Evolutionary conservation across 2,329 filamentous ascomycete genomes (phyloP), one percentile per base, ranked within the genome.

Genomic region (Simplicillium aogashimaense): DNA sequence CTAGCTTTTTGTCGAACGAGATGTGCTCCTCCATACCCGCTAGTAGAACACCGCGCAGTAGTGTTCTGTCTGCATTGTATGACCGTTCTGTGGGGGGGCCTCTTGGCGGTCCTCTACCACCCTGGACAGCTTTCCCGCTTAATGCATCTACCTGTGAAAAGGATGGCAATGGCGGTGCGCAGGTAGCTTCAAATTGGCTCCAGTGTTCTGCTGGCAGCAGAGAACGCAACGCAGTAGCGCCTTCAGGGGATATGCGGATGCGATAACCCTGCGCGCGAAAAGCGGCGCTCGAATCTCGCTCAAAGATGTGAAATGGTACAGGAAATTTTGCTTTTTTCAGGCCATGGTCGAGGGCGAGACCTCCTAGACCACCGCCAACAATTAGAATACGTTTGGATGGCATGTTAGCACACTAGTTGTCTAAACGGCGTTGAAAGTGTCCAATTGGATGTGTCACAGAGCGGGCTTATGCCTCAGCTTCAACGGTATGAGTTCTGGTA

Each of bases 221-320:
- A 4, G 18, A 16, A 14, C 35, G n/a, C 11, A 43, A 36, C n/a
- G 40, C 20, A 25, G 20, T 9, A 25, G 20, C 20, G 9, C 20
- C 35, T 10, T 71, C 60, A 0, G 56, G 38, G 0, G 69, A 74
- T 5, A 77, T 62, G 14, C 73, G 68, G 7, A 77, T 57, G 2
- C 73, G 58, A 54, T 78, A 78, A 6, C 74, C 74, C 50, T 78
- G 74, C 0, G 66, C 70, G 18, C 74, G 72, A 46, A 70, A 72
- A 9, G 41, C 38, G 38, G 61, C 49, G 3, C 53, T 56, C 1
- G 48, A 37, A 39, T 72, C 66, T 36, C 67, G 66, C 50, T 76
- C 72, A 46, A 67, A 74, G 31, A 76, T 63, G 29, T 51, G 57
- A 53, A 70, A 74, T 3, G 61, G 57, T 15, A 67, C 61, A 20